Evolutionary conservation across 805 yeast species (phyloP), one percentile per base, ranked within the genome.

Genomic region (Maudiozyma barnettii): DNA sequence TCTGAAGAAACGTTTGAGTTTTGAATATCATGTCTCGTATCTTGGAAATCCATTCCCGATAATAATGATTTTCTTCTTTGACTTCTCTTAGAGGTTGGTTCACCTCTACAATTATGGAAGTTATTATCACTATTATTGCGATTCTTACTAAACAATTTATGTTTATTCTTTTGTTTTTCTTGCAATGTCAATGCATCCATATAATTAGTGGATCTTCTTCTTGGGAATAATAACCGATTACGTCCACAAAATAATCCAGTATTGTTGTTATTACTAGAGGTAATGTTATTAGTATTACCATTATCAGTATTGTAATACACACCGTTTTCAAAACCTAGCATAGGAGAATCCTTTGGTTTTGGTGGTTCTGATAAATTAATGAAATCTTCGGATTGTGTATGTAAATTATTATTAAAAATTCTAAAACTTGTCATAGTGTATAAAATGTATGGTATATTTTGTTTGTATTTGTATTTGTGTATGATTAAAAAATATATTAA

Each of bases 291-390:
- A n/a, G 9, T 19, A 20, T 18, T 37, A n/a, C 8, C 6, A 21
- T 13, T 37, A 21, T 37, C 41, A 9, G 41, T 21, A 9, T 39
- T 13, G 29, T 10, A 21, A 9, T 19, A n/a, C 14, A 14, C 13
- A 12, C 30, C 30, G 40, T 20, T n/a, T 29, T 26, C 35, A n/a
- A 45, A 51, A 23, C 46, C 46, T 4, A 48, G 16, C 16, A 42
- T 45, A n/a, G 60, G 61, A 3, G 60, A 52, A 16, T 49, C 55
- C 44, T 52, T 47, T 5, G 58, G 52, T 19, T 44, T 45, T n/a
- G 61, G 61, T 12, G 61, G 55, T 16, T 52, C 53, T 16, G 51
- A 45, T 29, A 58, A 36, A 29, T 54, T 51, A n/a, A 55, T 50
- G 40, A 52, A 58, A 41, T 56, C 60, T 13, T 49, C 51, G 2